Percentiles rank a stretch among this genome's conserved stretches.
Evolutionary conservation across 495 filamentous ascomycete species (phyloP).

Genomic region (Talaromyces liani): DNA sequence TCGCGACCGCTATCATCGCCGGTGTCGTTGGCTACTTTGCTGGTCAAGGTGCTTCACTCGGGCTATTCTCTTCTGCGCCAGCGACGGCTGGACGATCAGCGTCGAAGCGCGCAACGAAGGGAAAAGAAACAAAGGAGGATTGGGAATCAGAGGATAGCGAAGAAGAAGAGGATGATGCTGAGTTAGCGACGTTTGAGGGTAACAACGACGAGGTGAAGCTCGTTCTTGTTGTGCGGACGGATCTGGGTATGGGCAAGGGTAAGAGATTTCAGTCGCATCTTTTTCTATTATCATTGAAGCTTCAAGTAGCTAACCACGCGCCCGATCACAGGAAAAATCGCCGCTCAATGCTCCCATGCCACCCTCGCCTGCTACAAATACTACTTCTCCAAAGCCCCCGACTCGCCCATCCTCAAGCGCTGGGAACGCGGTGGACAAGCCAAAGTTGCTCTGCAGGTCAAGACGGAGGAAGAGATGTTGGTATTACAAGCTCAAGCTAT

Average conservation of each 20-base stretch:
- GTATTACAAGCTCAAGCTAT: constrained; percentile 70
- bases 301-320: neutral
- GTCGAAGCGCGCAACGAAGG: neutral
- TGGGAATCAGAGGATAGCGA: constrained; percentile 26
- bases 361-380: constrained; percentile 95
- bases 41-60: constrained; percentile 43
- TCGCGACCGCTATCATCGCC: constrained; percentile 59
- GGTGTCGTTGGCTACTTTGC: constrained; percentile 61
- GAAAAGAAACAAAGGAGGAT: constrained; percentile 14
- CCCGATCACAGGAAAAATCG: constrained; percentile 73
- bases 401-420: constrained; percentile 59
- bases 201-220: constrained; percentile 83
- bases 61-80: constrained; percentile 26
- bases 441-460: constrained; percentile 85
- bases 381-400: constrained; percentile 49
- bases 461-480: constrained; percentile 73
- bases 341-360: constrained; percentile 91
- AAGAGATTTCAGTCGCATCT: constrained; percentile 15
- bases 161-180: constrained; percentile 32
- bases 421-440: constrained; percentile 85
- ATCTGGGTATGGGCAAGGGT: constrained; percentile 97
- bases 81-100: neutral
- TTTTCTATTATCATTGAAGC: neutral
- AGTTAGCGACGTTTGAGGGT: constrained; percentile 37
- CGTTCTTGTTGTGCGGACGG: constrained; percentile 84